Conservation (phyloP, 176 grass and related monocot species). For the Zoysia japonica region DNA sequence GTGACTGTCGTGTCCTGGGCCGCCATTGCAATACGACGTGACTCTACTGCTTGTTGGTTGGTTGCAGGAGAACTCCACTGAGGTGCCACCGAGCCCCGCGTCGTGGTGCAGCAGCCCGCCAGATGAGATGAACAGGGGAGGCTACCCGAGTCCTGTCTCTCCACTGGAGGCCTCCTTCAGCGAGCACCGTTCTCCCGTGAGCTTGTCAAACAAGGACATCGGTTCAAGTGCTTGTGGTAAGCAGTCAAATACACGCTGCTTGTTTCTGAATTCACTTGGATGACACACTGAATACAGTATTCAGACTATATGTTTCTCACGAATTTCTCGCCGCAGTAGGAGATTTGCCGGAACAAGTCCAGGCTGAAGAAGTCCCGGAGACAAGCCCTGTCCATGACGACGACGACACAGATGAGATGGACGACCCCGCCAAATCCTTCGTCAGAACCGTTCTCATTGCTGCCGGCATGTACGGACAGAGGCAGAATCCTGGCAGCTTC, state of each 20-base stretch:
- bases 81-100: constrained; percentile 93
- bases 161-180: constrained; percentile 75
- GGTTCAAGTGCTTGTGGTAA: constrained; percentile 49
- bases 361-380: constrained; percentile 34
- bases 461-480: constrained; percentile 52
- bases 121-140: constrained; percentile 74
- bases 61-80: constrained; percentile 91
- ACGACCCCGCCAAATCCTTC: constrained; percentile 59
- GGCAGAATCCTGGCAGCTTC: constrained; percentile 8
- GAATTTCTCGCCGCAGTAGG: constrained; percentile 35
- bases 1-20: background rate
- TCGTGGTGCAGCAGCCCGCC: constrained; percentile 82
- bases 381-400: constrained; percentile 22
- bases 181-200: constrained; percentile 49
- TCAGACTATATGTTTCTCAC: background rate
- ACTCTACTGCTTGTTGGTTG: background rate
- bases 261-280: constrained; percentile 25
- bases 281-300: background rate
- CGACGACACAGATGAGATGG: constrained; percentile 24
- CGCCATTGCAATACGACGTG: background rate
- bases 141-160: constrained; percentile 88
- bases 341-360: constrained; percentile 32
- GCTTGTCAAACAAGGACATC: constrained; percentile 44
- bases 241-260: background rate
- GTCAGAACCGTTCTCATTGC: constrained; percentile 55